These are phyloP conservation scores for Penicillium bovifimosum DNA, from an alignment of 495 filamentous ascomycete species.

Conservation along the genomic window DNA sequence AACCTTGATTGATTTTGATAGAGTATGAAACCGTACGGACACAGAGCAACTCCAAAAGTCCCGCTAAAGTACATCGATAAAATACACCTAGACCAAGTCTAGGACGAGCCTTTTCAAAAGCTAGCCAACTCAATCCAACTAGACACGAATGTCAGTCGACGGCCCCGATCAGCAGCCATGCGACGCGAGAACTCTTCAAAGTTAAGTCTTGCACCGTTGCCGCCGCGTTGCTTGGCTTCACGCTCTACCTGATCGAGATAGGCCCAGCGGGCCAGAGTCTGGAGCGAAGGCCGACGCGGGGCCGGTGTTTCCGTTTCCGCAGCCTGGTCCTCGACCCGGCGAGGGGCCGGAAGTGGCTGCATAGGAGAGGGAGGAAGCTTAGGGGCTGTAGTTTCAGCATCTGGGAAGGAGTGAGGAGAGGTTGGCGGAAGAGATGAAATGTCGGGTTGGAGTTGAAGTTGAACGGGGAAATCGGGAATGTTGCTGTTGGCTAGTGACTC, in stretches of 20 bases:
- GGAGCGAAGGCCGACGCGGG: conserved; percentile 29
- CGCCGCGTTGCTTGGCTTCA: conserved; percentile 63
- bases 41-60: not conserved
- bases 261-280: conserved; percentile 47
- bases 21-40: too few species aligned
- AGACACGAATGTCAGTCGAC: conserved; percentile 66
- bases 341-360: conserved; percentile 30
- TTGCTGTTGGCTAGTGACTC: conserved; percentile 9
- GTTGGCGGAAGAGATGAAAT: conserved; percentile 33
- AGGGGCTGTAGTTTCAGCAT: conserved; percentile 36
- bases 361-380: conserved; percentile 35
- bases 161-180: conserved; percentile 58
- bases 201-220: conserved; percentile 64
- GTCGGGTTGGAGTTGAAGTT: conserved; percentile 31
- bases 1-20: not conserved
- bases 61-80: conserved; percentile 11
- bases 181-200: conserved; percentile 68
- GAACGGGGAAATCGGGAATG: conserved; percentile 18
- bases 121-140: conserved; percentile 81
- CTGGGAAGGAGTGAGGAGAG: conserved; percentile 29
- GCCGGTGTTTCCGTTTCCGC: conserved; percentile 11
- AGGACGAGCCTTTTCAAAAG: conserved; percentile 33
- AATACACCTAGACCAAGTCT: conserved; percentile 10
- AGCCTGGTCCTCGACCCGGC: conserved; percentile 13
- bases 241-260: conserved; percentile 54